Conservation (phyloP, 495 filamentous ascomycete genomes). For the Bathelium albidoporum region DNA sequence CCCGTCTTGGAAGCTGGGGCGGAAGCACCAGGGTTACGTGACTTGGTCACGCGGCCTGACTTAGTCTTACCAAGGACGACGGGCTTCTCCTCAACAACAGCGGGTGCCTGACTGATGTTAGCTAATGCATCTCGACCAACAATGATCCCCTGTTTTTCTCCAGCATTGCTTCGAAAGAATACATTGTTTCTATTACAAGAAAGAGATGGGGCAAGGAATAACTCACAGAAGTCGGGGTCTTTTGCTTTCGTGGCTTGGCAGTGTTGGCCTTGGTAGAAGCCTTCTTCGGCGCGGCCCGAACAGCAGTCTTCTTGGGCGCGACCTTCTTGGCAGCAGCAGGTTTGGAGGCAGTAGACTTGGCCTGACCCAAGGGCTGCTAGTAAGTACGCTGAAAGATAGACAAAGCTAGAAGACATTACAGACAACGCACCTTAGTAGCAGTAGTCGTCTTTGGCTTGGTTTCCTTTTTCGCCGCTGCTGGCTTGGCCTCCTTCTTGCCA, state of each 20-base stretch:
- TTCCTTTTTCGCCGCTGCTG: neutral
- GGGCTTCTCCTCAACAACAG: constrained; percentile 63
- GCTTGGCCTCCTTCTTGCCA: constrained; percentile 36
- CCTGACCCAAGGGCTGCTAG: neutral
- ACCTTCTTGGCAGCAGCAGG: constrained; percentile 41
- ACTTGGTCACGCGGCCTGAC: constrained; percentile 82
- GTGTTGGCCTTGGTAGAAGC: constrained; percentile 35
- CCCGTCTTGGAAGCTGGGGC: constrained; percentile 43
- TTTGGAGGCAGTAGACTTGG: constrained; percentile 23
- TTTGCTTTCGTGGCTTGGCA: constrained; percentile 35
- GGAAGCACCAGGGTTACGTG: constrained; percentile 38
- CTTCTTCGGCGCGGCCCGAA: constrained; percentile 36
- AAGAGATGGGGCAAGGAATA: neutral
- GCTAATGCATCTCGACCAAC: neutral
- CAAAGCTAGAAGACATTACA: too few relatives aligned
- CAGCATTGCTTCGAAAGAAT: too few relatives aligned
- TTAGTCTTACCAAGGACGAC: constrained; percentile 76
- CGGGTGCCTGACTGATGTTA: constrained; percentile 40
- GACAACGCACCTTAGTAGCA: neutral
- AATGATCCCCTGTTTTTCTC: too few relatives aligned
- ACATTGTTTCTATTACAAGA: neutral
- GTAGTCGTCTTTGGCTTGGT: constrained; percentile 22
- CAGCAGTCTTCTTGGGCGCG: constrained; percentile 20
- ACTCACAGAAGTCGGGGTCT: constrained; percentile 30
- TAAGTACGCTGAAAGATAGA: neutral